Evolutionary conservation across 176 grass and related monocot species (phyloP), one percentile per base, ranked within the genome.

Genomic region (Carex littledalei): DNA sequence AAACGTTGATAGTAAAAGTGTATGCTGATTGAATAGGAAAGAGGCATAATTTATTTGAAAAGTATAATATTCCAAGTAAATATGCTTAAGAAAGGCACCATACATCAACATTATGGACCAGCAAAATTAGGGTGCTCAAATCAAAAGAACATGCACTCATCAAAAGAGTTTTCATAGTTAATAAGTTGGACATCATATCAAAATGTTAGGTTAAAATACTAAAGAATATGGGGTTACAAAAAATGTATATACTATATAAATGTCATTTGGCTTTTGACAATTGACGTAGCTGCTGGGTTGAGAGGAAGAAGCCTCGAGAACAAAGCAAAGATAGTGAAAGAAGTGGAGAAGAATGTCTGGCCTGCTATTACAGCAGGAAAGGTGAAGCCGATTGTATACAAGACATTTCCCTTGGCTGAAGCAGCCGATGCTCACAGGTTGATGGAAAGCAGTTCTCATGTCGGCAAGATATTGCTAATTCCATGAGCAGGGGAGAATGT

Each of bases 341-440:
- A 93, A 81, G 92, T 94, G 67, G 89, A 97, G 87, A 94, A 86
- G 78, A 89, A 91, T 55, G 88, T 97, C 13, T 97, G 95, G 92
- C 91, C 86, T 56, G 89, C 91, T 0, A 14, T 97, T n/a, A 63
- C 31, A 8, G 80, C 72, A 35, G 92, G 86, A 22, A 97, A 91
- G 72, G 89, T 97, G 82, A 97, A 93, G 80, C 92, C 89, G 1
- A 84, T 97, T 43, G 67, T 94, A 79, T 91, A 89, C 91, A 91
- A 81, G 82, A 81, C 86, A 0, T 91, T 93, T 63, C 89, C 87
- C 6, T 87, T 98, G 75, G 89, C 82, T 32, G 88, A 98, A 86
- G 95, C 89, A 16, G 89, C 74, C 0, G 88, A 94, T 67, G 95
- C 95, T 81, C 95, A 98, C 78, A 91, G 88, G 67, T 31, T 94